These are phyloP conservation scores for Diplocarpon rosae DNA, from an alignment of 2,329 filamentous ascomycete genomes.

Conservation along the genomic window DNA sequence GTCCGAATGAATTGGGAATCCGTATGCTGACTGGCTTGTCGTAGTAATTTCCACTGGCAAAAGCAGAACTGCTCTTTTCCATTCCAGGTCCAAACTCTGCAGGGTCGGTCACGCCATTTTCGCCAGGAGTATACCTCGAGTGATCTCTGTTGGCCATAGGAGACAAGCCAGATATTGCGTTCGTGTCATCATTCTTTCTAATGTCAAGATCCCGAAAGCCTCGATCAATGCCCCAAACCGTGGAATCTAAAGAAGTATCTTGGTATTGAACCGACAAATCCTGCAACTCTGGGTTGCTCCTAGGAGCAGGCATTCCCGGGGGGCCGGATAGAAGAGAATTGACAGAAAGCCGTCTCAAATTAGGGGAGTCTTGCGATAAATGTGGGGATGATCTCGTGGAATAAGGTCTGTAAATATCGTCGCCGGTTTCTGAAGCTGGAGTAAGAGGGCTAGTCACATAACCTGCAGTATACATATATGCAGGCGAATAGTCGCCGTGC, in stretches of 20 bases:
- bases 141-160: slow-evolving; percentile 25
- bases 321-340: slow-evolving; percentile 50
- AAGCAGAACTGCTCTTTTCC: slow-evolving; percentile 38
- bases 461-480: slow-evolving; percentile 1
- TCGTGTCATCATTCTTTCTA: slow-evolving; percentile 58
- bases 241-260: slow-evolving; percentile 29
- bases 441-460: slow-evolving; percentile 28
- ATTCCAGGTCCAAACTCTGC: slow-evolving; percentile 38
- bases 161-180: slow-evolving; percentile 45
- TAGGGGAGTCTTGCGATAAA: slow-evolving; percentile 29
- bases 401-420: slow-evolving; percentile 33
- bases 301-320: slow-evolving; percentile 25
- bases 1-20: slow-evolving; percentile 38
- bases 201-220: slow-evolving; percentile 61
- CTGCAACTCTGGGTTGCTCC: slow-evolving; percentile 11
- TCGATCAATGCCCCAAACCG: slow-evolving; percentile 59
- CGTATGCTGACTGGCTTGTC: slow-evolving; percentile 53
- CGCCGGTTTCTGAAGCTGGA: slow-evolving; percentile 31
- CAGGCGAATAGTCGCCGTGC: slow-evolving; percentile 7
- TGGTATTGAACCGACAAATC: slow-evolving; percentile 13
- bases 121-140: slow-evolving; percentile 23
- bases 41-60: slow-evolving; percentile 57
- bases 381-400: slow-evolving; percentile 17
- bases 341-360: slow-evolving; percentile 48
- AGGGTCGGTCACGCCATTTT: slow-evolving; percentile 28